Conservation (phyloP, 345 rosid species). For the Chamaenerion angustifolium region DNA sequence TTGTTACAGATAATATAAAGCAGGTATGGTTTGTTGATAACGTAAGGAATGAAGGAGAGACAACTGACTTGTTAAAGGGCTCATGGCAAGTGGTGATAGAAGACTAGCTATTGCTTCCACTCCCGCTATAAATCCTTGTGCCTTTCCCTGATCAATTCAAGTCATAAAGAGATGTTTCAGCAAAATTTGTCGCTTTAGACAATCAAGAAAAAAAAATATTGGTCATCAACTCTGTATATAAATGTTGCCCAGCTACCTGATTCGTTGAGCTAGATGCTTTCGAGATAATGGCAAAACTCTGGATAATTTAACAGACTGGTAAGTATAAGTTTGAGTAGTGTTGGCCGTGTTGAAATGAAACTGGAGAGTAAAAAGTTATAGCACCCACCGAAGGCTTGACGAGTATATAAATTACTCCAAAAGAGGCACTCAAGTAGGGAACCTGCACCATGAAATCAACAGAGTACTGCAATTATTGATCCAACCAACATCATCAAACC, state of each 20-base stretch:
- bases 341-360: neutral
- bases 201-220: too few species aligned
- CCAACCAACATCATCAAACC: neutral
- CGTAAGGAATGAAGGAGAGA: neutral
- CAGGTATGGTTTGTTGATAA: neutral
- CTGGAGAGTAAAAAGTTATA: neutral
- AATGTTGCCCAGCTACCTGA: constrained; percentile 20
- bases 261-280: constrained; percentile 30
- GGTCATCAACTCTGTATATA: too few species aligned
- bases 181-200: neutral
- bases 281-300: constrained; percentile 42
- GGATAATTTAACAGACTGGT: constrained; percentile 6
- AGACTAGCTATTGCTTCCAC: constrained; percentile 34
- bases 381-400: constrained; percentile 34
- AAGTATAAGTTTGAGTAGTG: neutral
- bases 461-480: neutral
- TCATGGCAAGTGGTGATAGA: constrained; percentile 37
- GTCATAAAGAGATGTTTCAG: neutral
- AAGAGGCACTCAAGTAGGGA: constrained; percentile 36
- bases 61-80: constrained; percentile 40
- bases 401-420: constrained; percentile 36
- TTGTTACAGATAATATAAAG: neutral
- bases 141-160: constrained; percentile 28
- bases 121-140: constrained; percentile 44
- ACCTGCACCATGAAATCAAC: constrained; percentile 17